phyloP scores from a whole-genome alignment of 345 rosid genomes.

The Combretum micranthum region DNA sequence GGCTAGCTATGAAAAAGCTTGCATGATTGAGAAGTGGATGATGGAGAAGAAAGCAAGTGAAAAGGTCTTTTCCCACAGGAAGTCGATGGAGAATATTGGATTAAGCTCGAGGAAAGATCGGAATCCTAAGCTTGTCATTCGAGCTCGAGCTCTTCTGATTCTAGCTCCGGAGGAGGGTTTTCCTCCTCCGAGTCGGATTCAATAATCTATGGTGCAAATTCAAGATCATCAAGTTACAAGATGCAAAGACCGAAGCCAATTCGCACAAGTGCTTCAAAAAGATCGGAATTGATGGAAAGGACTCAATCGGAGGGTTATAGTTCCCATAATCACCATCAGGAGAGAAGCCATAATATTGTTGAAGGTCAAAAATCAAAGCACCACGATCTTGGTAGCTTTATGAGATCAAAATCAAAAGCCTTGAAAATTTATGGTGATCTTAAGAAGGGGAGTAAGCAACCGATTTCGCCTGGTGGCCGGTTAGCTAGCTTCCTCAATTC shows the following conservation, averaged over 20 bases:
- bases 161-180: slow-evolving; percentile 53
- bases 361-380: slow-evolving; percentile 17
- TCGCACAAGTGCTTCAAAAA: slow-evolving; percentile 23
- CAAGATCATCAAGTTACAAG: slow-evolving; percentile 15
- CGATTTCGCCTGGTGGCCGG: slow-evolving; percentile 78
- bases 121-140: slow-evolving; percentile 33
- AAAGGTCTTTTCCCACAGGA: slow-evolving; percentile 26
- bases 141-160: slow-evolving; percentile 66
- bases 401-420: slow-evolving; percentile 71
- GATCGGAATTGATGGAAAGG: too few species aligned
- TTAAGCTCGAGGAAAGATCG: slow-evolving; percentile 17
- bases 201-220: slow-evolving; percentile 25
- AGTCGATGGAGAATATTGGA: slow-evolving; percentile 39
- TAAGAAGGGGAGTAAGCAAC: slow-evolving; percentile 72
- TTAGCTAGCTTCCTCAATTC: slow-evolving; percentile 78
- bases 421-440: slow-evolving; percentile 73
- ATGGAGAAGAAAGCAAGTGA: slow-evolving; percentile 34
- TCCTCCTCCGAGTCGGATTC: slow-evolving; percentile 81
- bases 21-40: slow-evolving; percentile 36
- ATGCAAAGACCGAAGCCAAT: slow-evolving; percentile 43
- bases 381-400: slow-evolving; percentile 33
- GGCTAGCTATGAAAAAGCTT: slow-evolving; percentile 16
- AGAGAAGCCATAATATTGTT: not conserved
- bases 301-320: too few species aligned
- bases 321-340: not conserved